Evolutionary conservation across 176 grass and related monocot genomes (phyloP).

Genomic region (Pontederia crassipes): DNA sequence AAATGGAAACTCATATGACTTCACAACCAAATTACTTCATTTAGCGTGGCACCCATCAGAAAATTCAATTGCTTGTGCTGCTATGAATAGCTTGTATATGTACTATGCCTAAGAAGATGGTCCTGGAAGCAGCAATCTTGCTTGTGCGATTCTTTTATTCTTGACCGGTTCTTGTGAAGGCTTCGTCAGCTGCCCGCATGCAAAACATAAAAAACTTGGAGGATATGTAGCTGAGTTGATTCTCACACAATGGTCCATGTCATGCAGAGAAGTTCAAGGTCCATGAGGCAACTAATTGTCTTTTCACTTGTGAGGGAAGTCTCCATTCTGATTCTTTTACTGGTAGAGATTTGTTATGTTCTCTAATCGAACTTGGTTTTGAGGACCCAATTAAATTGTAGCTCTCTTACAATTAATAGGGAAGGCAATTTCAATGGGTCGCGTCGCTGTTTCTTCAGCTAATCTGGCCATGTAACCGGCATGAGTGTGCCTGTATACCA

Average conservation of each 20-base stretch:
- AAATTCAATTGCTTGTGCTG: conserved; percentile 80
- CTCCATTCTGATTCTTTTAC: too few relatives aligned
- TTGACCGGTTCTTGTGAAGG: background rate
- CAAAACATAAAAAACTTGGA: conserved; percentile 1
- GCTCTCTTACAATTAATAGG: too few relatives aligned
- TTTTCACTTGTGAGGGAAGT: too few relatives aligned
- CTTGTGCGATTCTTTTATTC: conserved; percentile 10
- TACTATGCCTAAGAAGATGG: conserved; percentile 56
- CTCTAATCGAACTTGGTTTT: too few relatives aligned
- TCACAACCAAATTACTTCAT: conserved; percentile 75
- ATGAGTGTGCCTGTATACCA: too few relatives aligned
- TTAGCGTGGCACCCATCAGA: conserved; percentile 85
- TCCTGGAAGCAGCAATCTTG: background rate
- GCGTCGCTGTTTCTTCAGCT: too few relatives aligned
- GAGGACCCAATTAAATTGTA: too few relatives aligned
- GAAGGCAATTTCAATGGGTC: too few relatives aligned
- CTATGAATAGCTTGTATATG: conserved; percentile 91
- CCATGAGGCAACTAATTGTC: too few relatives aligned
- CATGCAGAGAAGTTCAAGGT: too few relatives aligned
- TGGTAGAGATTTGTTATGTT: too few relatives aligned
- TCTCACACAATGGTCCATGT: background rate
- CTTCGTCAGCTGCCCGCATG: background rate
- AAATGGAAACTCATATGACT: conserved; percentile 55
- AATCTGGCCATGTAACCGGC: too few relatives aligned
- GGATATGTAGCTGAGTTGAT: background rate